Conservation (phyloP, 148 eudicot genomes). For the Amaranthus palmeri region DNA sequence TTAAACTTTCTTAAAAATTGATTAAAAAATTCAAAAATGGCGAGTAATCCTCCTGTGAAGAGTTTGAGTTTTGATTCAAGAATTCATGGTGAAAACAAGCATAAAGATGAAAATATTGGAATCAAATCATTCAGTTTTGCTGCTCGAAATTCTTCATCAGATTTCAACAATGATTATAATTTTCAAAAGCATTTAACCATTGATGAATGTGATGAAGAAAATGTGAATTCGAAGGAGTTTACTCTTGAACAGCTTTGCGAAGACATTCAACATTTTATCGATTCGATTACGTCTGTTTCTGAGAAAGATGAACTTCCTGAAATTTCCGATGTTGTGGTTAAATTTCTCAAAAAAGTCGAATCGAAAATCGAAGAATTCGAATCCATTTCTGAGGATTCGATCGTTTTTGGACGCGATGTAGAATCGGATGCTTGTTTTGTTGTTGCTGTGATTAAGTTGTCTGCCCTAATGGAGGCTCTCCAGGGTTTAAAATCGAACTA, state of each 20-base stretch:
- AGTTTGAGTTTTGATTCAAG: conserved; percentile 28
- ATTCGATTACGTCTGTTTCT: conserved; percentile 16
- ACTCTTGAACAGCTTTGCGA: conserved; percentile 31
- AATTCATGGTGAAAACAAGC: conserved; percentile 20
- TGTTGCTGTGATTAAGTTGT: conserved; percentile 29
- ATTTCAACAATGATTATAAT: background rate
- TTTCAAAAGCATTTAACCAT: background rate
- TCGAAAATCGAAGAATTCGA: conserved; percentile 37
- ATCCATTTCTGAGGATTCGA: conserved; percentile 30
- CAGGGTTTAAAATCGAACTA: conserved; percentile 24
- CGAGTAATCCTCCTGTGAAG: conserved; percentile 30
- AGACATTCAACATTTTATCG: conserved; percentile 38
- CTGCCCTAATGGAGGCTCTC: conserved; percentile 31
- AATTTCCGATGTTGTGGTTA: conserved; percentile 36
- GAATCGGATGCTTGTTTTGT: conserved; percentile 44
- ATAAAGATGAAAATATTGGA: conserved; percentile 6
- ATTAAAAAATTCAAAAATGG: conserved; percentile 17
- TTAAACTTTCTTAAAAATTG: background rate
- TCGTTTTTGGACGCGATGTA: conserved; percentile 24
- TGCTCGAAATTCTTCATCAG: background rate
- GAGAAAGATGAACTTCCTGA: conserved; percentile 21
- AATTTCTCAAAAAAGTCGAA: conserved; percentile 40
- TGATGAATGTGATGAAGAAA: conserved; percentile 2
- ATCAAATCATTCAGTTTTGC: conserved; percentile 29
- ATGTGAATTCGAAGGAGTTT: conserved; percentile 15